A percentile compares a stretch with the other conserved stretches of the same genome.
Evolutionary conservation across 257 asterid genomes (phyloP).

Genomic region (Knoxia roxburghii): DNA sequence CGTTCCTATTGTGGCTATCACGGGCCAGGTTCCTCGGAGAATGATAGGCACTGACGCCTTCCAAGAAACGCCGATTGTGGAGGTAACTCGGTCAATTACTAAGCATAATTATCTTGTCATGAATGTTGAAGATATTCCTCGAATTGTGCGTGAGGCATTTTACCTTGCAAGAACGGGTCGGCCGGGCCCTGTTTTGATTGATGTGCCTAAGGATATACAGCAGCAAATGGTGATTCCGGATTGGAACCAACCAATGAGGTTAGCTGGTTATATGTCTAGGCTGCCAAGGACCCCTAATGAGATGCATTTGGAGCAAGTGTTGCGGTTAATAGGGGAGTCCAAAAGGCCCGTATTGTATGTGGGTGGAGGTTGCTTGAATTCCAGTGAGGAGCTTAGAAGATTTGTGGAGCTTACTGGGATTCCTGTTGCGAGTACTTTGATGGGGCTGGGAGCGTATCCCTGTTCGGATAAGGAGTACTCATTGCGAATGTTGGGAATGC

Average conservation of each 20-base stretch:
- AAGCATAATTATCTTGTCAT: slow-evolving; percentile 74
- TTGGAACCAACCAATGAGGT: slow-evolving; percentile 61
- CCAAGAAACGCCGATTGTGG: slow-evolving; percentile 78
- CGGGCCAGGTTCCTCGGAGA: slow-evolving; percentile 79
- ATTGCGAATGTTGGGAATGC: slow-evolving; percentile 88
- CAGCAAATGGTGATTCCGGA: slow-evolving; percentile 71
- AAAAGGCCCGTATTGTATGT: slow-evolving; percentile 70
- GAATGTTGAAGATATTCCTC: slow-evolving; percentile 66
- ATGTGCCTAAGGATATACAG: slow-evolving; percentile 76
- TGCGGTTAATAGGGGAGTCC: slow-evolving; percentile 57
- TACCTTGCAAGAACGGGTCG: slow-evolving; percentile 56
- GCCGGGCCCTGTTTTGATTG: slow-evolving; percentile 80
- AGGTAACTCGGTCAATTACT: slow-evolving; percentile 78
- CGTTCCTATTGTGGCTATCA: slow-evolving; percentile 74
- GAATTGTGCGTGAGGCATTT: slow-evolving; percentile 62
- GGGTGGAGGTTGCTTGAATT: slow-evolving; percentile 83
- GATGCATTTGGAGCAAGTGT: slow-evolving; percentile 43
- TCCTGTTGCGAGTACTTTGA: slow-evolving; percentile 74
- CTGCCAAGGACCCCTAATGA: slow-evolving; percentile 47
- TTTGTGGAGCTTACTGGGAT: slow-evolving; percentile 60
- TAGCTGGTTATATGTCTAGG: slow-evolving; percentile 56
- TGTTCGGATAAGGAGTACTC: slow-evolving; percentile 47
- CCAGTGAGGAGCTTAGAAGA: slow-evolving; percentile 53
- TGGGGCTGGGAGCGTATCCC: slow-evolving; percentile 76
- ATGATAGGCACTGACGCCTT: slow-evolving; percentile 88